phyloP scores from a whole-genome alignment of 306 rosid species.

The Vigna unguiculata region DNA sequence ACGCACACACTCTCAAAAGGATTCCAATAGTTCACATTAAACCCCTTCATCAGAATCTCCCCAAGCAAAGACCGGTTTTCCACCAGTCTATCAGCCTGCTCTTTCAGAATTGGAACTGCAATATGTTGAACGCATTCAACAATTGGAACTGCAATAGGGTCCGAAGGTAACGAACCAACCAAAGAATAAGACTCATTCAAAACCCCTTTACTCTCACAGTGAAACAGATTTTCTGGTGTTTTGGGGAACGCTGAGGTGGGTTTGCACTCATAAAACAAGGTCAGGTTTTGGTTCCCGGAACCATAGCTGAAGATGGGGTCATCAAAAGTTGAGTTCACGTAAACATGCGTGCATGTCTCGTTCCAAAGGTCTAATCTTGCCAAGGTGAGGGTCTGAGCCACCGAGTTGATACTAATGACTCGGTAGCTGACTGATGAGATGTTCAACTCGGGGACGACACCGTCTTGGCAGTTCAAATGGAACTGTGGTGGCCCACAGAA shows the following conservation, averaged over 20 bases:
- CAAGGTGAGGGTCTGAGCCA: conserved; percentile 38
- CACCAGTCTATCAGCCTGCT: conserved; percentile 37
- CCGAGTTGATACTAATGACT: conserved; percentile 48
- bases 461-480: conserved; percentile 47
- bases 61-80: conserved; percentile 47
- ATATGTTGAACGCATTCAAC: conserved; percentile 45
- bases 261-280: conserved; percentile 53
- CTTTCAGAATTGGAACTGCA: conserved; percentile 49
- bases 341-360: conserved; percentile 49
- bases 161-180: conserved; percentile 60
- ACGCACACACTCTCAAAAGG: conserved; percentile 44
- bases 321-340: conserved; percentile 47
- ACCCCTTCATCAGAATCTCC: conserved; percentile 66
- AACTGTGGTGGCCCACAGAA: conserved; percentile 66
- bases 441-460: conserved; percentile 45
- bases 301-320: conserved; percentile 31
- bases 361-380: conserved; percentile 72
- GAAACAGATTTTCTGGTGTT: conserved; percentile 46
- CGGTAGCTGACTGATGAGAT: conserved; percentile 48
- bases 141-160: conserved; percentile 40
- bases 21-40: conserved; percentile 51
- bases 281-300: conserved; percentile 52
- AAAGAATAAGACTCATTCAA: conserved; percentile 54
- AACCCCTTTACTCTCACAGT: conserved; percentile 33
- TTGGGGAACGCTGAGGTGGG: not conserved